phyloP scores from a whole-genome alignment of 2,329 filamentous ascomycete species.

The Cercospora zeae-maydis region DNA sequence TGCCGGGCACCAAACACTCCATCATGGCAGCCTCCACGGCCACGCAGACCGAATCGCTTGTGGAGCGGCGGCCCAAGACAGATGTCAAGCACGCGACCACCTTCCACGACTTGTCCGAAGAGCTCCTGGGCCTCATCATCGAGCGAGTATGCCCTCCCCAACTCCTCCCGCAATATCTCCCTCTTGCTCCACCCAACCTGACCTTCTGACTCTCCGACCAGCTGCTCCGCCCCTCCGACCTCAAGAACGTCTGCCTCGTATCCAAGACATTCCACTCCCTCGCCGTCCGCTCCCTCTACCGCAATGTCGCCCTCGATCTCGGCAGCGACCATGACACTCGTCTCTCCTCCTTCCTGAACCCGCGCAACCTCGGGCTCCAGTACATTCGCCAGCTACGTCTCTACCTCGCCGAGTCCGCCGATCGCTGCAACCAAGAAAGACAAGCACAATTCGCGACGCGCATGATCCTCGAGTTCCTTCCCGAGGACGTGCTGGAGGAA shows the following conservation, averaged over 20 bases:
- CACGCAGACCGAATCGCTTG: conserved; percentile 20
- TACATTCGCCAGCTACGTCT: conserved; percentile 47
- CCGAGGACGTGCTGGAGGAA: conserved; percentile 48
- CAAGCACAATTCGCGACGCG: conserved; percentile 48
- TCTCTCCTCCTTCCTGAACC: conserved; percentile 46
- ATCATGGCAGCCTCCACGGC: conserved; percentile 24
- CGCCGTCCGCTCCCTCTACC: conserved; percentile 46
- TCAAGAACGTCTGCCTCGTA: conserved; percentile 47
- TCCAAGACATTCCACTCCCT: conserved; percentile 48
- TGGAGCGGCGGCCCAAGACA: not conserved
- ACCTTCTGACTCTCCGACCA: conserved; percentile 21
- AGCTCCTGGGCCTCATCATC: conserved; percentile 28
- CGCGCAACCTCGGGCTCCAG: conserved; percentile 47
- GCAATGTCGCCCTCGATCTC: conserved; percentile 47
- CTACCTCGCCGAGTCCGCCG: conserved; percentile 44
- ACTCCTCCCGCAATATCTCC: not conserved
- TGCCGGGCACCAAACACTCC: not conserved
- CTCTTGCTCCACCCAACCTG: not conserved
- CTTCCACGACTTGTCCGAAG: conserved; percentile 26
- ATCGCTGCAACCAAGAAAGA: conserved; percentile 44
- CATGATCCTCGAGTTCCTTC: conserved; percentile 49
- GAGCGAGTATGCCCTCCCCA: conserved; percentile 22
- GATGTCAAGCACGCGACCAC: conserved; percentile 14
- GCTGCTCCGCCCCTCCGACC: conserved; percentile 47
- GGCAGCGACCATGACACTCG: conserved; percentile 44